Evolutionary conservation across 2,329 filamentous ascomycete genomes (phyloP).

Genomic region (Trichoderma endophyticum): DNA sequence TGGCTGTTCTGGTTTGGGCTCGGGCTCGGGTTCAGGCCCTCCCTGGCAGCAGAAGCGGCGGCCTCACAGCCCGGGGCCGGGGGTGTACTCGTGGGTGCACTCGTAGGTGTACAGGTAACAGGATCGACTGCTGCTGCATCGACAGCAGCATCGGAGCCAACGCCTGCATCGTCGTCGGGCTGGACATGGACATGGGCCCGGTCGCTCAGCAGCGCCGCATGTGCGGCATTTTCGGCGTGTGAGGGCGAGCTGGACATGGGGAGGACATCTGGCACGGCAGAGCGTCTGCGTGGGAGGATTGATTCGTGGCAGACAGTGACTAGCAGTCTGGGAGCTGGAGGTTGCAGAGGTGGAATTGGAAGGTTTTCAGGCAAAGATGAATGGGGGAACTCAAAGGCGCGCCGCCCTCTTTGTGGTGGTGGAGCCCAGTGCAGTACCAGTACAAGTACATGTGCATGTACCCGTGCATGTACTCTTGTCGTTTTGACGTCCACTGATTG

Average conservation of each 20-base stretch:
- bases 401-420: neutral
- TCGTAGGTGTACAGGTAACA: neutral
- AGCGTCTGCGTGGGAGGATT: conserved; percentile 25
- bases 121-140: neutral
- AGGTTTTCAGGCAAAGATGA: conserved; percentile 10
- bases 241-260: conserved; percentile 55
- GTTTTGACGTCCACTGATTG: neutral
- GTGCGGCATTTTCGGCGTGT: conserved; percentile 55
- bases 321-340: conserved; percentile 20
- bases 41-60: neutral
- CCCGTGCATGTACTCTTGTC: neutral
- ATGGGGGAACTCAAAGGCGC: conserved; percentile 3
- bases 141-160: neutral
- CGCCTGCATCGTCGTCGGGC: conserved; percentile 1
- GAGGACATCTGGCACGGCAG: conserved; percentile 50
- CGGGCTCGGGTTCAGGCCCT: neutral
- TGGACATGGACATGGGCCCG: conserved; percentile 7
- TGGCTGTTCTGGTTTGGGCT: neutral
- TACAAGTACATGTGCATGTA: neutral
- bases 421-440: neutral
- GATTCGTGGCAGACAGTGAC: conserved; percentile 25
- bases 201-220: conserved; percentile 43
- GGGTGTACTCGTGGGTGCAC: neutral
- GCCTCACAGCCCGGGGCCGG: neutral
- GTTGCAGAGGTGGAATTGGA: conserved; percentile 20